Evolutionary conservation across 2,329 filamentous ascomycete genomes (phyloP).

Genomic region (Fusarium sp.): DNA sequence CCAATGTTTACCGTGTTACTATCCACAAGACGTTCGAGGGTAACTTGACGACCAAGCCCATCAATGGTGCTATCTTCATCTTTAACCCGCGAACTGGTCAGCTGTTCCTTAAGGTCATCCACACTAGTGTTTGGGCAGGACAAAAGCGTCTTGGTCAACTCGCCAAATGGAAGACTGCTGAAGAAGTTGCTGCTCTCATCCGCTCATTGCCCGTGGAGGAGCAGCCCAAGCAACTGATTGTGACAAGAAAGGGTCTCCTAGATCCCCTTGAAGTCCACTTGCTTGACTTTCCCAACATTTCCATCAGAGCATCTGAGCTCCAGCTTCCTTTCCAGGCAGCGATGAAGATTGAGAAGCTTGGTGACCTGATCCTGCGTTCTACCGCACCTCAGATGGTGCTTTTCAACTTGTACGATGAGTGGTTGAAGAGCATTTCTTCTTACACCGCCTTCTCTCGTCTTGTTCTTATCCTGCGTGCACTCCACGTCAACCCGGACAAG

Average conservation of each 20-base stretch:
- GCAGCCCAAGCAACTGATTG: constrained; percentile 98
- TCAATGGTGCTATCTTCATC: constrained; percentile 99
- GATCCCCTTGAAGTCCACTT: constrained; percentile 97
- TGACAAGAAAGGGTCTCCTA: constrained; percentile 95
- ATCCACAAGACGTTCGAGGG: constrained; percentile 99
- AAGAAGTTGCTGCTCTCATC: constrained; percentile 98
- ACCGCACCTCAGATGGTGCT: constrained; percentile 99
- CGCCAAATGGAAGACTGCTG: constrained; percentile 99
- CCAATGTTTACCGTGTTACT: constrained; percentile 98
- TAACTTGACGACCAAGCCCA: constrained; percentile 98
- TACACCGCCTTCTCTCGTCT: constrained; percentile 98
- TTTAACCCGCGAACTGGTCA: constrained; percentile 99
- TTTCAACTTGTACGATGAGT: constrained; percentile 99
- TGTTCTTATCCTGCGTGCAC: constrained; percentile 89
- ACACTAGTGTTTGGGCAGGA: constrained; percentile 98
- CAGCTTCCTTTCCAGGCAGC: constrained; percentile 99
- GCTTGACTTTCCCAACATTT: constrained; percentile 98
- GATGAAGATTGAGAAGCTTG: constrained; percentile 99
- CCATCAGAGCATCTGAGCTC: constrained; percentile 95
- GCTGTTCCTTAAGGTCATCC: constrained; percentile 98
- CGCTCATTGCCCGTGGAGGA: constrained; percentile 96
- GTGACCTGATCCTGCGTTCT: constrained; percentile 97
- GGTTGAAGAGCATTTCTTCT: constrained; percentile 97
- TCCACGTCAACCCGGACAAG: constrained; percentile 98
- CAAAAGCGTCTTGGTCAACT: constrained; percentile 99